Base-by-base conservation (phyloP, 2,329 filamentous ascomycete genomes). In the Penicillium aurantiogriseum region DNA sequence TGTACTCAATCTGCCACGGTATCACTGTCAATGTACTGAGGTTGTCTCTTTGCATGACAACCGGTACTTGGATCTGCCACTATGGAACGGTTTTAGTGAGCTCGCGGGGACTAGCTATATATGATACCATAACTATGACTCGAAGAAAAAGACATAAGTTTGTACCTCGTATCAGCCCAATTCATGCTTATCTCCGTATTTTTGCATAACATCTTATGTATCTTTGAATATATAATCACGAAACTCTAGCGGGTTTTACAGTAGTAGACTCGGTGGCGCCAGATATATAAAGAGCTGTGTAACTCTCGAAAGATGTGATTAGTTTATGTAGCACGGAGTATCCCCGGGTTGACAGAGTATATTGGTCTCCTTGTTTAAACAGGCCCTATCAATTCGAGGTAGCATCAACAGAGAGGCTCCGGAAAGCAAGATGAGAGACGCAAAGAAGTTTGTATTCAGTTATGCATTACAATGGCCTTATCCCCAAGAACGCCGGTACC, bases 401-500 rank as follows among this genome's bases (percentile, higher is more conserved):
- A n/a, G 23, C 8, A 1, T 7, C 42, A n/a, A 43, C 2, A 27
- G 23, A 27, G 3, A 27, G 9, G 17, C 17, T 5, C 10, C 19
- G 8, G 25, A 31, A 45, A 45, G 10, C n/a, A 19, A 3, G 2
- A 11, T 2, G 9, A 44, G 13, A 45, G 43, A n/a, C 17, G 58
- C 38, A 57, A 48, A 48, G 36, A 25, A 47, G 52, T 46, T 63
- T 47, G 58, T 59, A 65, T 66, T 66, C 45, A 61, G 57, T 56
- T 60, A 66, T 67, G 64, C 62, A 63, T 66, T 62, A 62, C 53
- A 61, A 52, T 59, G 59, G 51, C 54, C 54, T 51, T 39, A 54
- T 54, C 61, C 61, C 54, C 58, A 56, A 54, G 31, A 66, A 67
- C 63, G 63, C 63, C 64, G 25, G 55, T 67, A 63, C 63, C 64